Evolutionary conservation across 202 grass and related monocot species (phyloP).

Genomic region (Dendrocalamus latiflorus): DNA sequence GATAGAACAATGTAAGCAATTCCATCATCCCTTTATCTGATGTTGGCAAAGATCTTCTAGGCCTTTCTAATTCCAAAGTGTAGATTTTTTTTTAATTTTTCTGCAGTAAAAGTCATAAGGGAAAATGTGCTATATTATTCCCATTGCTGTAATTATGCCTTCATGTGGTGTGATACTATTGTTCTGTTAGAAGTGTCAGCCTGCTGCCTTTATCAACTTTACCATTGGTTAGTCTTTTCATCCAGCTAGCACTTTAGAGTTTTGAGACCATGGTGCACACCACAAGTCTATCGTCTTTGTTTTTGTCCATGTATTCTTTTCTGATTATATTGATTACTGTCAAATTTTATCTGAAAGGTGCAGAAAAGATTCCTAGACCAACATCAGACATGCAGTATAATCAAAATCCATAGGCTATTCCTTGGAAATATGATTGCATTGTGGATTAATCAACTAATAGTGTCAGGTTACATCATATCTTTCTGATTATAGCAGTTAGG

Average conservation of each 20-base stretch:
- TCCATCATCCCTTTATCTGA: conserved; percentile 20
- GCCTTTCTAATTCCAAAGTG: conserved; percentile 30
- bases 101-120: not conserved
- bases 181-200: not conserved
- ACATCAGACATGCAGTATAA: conserved; percentile 10
- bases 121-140: conserved; percentile 34
- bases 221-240: conserved; percentile 14
- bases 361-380: conserved; percentile 15
- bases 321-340: not conserved
- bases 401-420: not conserved
- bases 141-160: conserved; percentile 17
- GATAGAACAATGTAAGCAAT: conserved; percentile 13
- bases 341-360: not conserved
- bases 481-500: not conserved
- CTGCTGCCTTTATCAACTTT: conserved; percentile 4
- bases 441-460: not conserved
- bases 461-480: conserved; percentile 5
- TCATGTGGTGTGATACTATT: conserved; percentile 27
- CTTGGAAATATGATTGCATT: conserved; percentile 19
- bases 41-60: conserved; percentile 18
- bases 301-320: not conserved
- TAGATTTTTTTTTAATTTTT: not conserved
- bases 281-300: not conserved
- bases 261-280: conserved; percentile 20
- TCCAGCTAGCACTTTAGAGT: not conserved